Conservation (phyloP, 257 asterid genomes). For the Eustoma russellianum region DNA sequence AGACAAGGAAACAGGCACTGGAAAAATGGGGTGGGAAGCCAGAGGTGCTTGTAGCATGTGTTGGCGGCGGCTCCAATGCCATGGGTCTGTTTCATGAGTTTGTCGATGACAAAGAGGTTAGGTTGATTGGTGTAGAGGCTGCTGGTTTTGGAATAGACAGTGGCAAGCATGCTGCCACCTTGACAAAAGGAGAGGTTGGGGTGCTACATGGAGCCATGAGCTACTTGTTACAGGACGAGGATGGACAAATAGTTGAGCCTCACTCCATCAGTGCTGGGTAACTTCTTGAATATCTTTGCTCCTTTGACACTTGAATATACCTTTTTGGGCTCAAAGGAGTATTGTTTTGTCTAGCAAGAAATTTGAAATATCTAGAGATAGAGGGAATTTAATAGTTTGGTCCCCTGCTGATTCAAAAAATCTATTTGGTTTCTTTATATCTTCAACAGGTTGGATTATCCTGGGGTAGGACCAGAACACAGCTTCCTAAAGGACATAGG, state of each 20-base stretch:
- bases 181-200: slow-evolving; percentile 59
- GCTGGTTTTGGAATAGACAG: slow-evolving; percentile 45
- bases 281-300: no score
- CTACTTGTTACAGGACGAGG: slow-evolving; percentile 82
- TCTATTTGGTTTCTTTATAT: no score
- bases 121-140: slow-evolving; percentile 67
- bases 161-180: slow-evolving; percentile 59
- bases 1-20: slow-evolving; percentile 52
- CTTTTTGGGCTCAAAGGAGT: no score
- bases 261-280: slow-evolving; percentile 96
- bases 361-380: no score
- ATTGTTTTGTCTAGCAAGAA: no score
- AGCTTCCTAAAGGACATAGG: slow-evolving; percentile 65
- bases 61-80: slow-evolving; percentile 75
- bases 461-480: slow-evolving; percentile 69
- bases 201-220: slow-evolving; percentile 94
- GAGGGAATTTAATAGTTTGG: no score
- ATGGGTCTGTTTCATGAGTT: slow-evolving; percentile 74
- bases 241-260: slow-evolving; percentile 85
- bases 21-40: slow-evolving; percentile 75
- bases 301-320: no score
- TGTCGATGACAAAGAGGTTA: slow-evolving; percentile 47
- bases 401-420: no score
- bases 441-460: slow-evolving; percentile 54
- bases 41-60: slow-evolving; percentile 61